Evolutionary conservation across 202 grass and related monocot species (phyloP), one percentile per base, ranked within the genome.

Genomic region (Zizania palustris): DNA sequence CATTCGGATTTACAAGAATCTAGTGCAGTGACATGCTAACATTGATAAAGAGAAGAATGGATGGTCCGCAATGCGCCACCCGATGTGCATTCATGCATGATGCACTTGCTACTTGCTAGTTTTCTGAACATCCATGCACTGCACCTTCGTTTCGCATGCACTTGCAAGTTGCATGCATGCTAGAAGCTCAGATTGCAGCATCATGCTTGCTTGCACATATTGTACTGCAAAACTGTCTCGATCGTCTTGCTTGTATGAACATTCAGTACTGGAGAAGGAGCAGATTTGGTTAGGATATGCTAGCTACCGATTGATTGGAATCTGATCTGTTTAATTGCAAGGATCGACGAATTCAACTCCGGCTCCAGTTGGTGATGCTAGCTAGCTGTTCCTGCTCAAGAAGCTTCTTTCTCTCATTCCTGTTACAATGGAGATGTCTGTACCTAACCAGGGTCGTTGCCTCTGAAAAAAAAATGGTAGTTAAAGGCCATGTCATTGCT

Each of bases 401-500:
- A 38, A 67, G 67, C 54, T 77, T 73, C 13, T 73, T 33, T 0
- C 7, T 11, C 5, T 37, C 18, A 39, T 51, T 75, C 39, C 63
- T 64, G 64, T 33, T 76, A n/a, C 43, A n/a, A 35, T 2, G 45
- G 22, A 67, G 45, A 0, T 65, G 49, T 42, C 84, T 9, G 35
- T 60, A 43, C 48, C 16, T 55, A 55, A 55, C 19, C n/a, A n/a
- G n/a, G n/a, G 7, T 6, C 28, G 36, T 64, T 64, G 41, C 3
- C 49, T 20, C 16, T 41, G 9, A 46, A 73, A 64, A 1, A 71
- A 64, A 2, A 9, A 53, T 28, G 56, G 46, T 49, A 20, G 78
- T 58, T 65, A 76, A 18, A 55, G n/a, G 49, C 41, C 43, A 15
- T 74, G 80, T 64, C 85, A 83, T 11, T 20, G 62, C 74, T 79